These are phyloP conservation scores for Nigrograna mackinnonii DNA, from an alignment of 2,329 filamentous ascomycete genomes.

Conservation along the genomic window DNA sequence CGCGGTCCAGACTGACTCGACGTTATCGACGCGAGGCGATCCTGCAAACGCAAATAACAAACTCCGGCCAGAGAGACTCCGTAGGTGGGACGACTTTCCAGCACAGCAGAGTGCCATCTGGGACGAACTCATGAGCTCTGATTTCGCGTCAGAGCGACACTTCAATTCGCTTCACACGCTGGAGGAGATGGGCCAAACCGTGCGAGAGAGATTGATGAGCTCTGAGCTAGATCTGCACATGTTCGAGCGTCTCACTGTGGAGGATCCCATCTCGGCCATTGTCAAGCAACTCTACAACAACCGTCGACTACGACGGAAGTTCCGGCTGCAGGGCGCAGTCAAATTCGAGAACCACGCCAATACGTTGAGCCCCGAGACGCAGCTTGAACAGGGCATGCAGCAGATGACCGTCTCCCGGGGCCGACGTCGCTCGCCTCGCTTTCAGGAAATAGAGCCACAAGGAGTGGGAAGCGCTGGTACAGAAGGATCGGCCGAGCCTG, in stretches of 20 bases:
- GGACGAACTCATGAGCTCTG: conserved; percentile 14
- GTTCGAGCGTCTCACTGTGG: conserved; percentile 17
- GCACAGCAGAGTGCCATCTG: conserved; percentile 17
- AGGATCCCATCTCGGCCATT: conserved; percentile 16
- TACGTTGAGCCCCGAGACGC: conserved; percentile 17
- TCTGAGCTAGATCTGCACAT: conserved; percentile 20
- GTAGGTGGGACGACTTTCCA: conserved; percentile 15
- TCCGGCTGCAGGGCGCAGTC: conserved; percentile 17
- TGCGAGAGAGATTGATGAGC: conserved; percentile 13
- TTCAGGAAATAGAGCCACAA: conserved; percentile 1
- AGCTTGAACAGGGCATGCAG: conserved; percentile 15
- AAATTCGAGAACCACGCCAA: conserved; percentile 23
- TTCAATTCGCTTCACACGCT: conserved; percentile 19
- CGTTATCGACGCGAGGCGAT: conserved; percentile 16
- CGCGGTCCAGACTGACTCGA: conserved; percentile 13
- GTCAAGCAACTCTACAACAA: conserved; percentile 14
- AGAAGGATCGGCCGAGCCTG: not conserved
- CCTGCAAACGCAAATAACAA: conserved; percentile 22
- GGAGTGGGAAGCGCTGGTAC: not conserved
- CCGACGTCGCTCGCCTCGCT: conserved; percentile 15
- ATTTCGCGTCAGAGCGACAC: conserved; percentile 13
- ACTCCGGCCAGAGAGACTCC: conserved; percentile 14
- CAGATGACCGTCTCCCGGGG: conserved; percentile 8
- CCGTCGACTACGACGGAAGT: conserved; percentile 10
- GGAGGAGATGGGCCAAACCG: conserved; percentile 13